Conservation (phyloP, 192 early-diverging fungal genomes). For the Podila epigama region DNA sequence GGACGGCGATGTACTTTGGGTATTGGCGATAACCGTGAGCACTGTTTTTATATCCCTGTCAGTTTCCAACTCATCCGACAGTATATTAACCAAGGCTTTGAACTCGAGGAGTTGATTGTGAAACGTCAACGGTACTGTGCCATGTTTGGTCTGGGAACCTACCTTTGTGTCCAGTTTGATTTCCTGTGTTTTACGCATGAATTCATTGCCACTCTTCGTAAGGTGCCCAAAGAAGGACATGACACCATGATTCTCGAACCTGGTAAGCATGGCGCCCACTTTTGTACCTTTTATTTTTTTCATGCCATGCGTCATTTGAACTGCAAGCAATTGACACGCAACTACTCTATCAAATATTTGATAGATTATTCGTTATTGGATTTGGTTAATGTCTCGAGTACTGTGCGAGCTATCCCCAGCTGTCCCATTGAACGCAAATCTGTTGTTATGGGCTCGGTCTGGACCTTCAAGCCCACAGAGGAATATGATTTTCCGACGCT, state of each 20-base stretch:
- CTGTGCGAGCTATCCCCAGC: constrained; percentile 66
- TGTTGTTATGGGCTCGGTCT: constrained; percentile 92
- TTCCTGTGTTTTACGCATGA: constrained; percentile 96
- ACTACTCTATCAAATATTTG: too few species aligned
- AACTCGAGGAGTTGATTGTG: constrained; percentile 87
- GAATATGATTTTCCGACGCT: constrained; percentile 69
- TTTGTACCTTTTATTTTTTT: neutral
- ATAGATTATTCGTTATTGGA: constrained; percentile 37
- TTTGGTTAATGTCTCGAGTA: constrained; percentile 18
- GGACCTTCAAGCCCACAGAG: constrained; percentile 78
- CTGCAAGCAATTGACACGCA: neutral
- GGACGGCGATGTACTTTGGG: constrained; percentile 81
- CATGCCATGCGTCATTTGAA: neutral
- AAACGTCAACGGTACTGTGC: constrained; percentile 90
- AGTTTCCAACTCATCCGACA: constrained; percentile 82
- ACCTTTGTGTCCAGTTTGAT: constrained; percentile 87
- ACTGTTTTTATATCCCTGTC: constrained; percentile 90
- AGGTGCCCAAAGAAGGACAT: constrained; percentile 61
- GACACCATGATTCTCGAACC: constrained; percentile 60
- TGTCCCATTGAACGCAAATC: constrained; percentile 83
- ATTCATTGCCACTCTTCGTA: constrained; percentile 84
- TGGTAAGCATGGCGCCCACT: constrained; percentile 15
- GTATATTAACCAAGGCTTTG: constrained; percentile 87
- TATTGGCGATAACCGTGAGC: constrained; percentile 92
- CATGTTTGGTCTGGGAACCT: constrained; percentile 87